Base-by-base conservation (phyloP, 139 green algal genomes). In the Tetraselmis striata region DNA sequence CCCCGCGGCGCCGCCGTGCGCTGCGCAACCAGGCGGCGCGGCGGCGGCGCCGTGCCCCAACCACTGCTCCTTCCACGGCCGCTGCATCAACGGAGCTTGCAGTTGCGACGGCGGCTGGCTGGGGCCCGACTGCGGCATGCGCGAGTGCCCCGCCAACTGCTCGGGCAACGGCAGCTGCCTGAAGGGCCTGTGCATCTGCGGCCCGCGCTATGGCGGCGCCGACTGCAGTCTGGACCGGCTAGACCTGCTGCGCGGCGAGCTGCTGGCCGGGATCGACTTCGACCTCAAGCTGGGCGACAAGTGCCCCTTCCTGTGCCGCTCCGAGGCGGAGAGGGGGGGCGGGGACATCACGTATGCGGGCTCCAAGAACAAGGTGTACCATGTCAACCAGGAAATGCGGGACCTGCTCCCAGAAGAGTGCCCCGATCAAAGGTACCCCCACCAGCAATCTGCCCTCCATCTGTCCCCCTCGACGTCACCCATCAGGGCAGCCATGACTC, bases 191-290 rank as follows among this genome's bases (percentile, higher is more conserved):
- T 80, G 77, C 28, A 32, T 80, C 2, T 80, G 77, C 29, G 29
- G 32, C 77, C 26, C 31, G 23, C 29, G 77, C 32, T 80, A 32
- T 23, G 77, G 29, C 24, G 77, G 77, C 29, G 18, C 77, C 27
- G 18, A 32, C 77, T 80, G 77, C 77, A 32, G 29, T 2, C 31
- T 80, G 31, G 77, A 80, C 29, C 77, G 77, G 5, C 77, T 80
- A 2, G 28, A 80, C 29, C 29, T 80, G 77, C 31, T 27, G 29
- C 29, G 29, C 24, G 77, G 77, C 27, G n/a, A 31, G 77, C 31
- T 80, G 29, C 77, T 80, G 24, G 77, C 31, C 2, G 77, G 77
- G 23, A 32, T 80, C 77, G 77, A 80, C 77, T 80, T 80, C 18
- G 77, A 80, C 28, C 32, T 80, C 28, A 28, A 23, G 2, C 24